Base-by-base conservation (phyloP, 805 yeast species). In the Saturnispora serradocipensis region DNA sequence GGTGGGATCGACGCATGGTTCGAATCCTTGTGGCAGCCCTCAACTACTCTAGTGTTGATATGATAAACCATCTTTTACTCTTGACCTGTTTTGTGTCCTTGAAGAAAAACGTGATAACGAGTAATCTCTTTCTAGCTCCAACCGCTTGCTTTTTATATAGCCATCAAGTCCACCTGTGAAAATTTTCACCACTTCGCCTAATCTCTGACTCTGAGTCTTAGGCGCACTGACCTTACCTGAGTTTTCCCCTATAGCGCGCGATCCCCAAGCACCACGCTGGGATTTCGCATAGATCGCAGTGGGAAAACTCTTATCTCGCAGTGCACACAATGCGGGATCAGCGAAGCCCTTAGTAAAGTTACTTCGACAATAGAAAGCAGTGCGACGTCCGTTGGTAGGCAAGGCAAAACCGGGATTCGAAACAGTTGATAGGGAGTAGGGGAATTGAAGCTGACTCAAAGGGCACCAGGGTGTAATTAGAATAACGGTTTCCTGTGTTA, bases 1-100 rank as follows among this genome's bases (percentile, higher is more conserved):
- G 98, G 97, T 10, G 95, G 88, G 27, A 84, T 83, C 5, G 93
- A 84, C 1, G 97, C 80, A 56, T 83, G 80, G 72, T 82, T 78
- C 60, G 81, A 84, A 68, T 90, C 97, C 3, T 71, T 60, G 58
- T 81, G 74, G 56, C 75, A 77, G 45, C 80, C 68, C 54, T 72
- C 75, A 28, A 86, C 90, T 50, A 86, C 72, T 61, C 84, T 86
- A 8, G 95, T 86, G 59, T 84, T 51, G 16, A 56, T 36, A 34
- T 38, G 46, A 38, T n/a, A n/a, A n/a, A n/a, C n/a, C n/a, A n/a
- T n/a, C n/a, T n/a, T n/a, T n/a, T n/a, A n/a, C n/a, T n/a, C n/a
- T n/a, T n/a, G n/a, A n/a, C n/a, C n/a, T n/a, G n/a, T n/a, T n/a
- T n/a, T n/a, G n/a, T n/a, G n/a, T n/a, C n/a, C n/a, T n/a, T n/a